Conservation (phyloP, 441 rosid species). For the Jatropha multifida region DNA sequence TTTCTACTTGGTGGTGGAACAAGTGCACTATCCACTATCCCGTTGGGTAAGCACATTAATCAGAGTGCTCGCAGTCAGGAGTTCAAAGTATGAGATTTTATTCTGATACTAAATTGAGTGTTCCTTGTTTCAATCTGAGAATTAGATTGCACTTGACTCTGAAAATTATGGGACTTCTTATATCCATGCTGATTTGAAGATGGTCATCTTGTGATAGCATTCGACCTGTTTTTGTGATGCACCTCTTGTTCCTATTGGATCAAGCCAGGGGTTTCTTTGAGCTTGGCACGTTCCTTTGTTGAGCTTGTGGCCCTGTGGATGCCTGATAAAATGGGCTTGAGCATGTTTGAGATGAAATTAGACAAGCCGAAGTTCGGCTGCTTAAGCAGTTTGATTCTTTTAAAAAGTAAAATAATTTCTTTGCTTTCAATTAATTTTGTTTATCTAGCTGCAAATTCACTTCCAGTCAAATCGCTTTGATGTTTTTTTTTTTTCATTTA, state of each 20-base stretch:
- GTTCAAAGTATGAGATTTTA: background rate
- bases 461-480: background rate
- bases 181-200: background rate
- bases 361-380: background rate
- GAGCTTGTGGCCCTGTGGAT: background rate
- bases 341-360: background rate
- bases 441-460: background rate
- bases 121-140: background rate
- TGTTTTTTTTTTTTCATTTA: background rate
- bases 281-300: background rate
- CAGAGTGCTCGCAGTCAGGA: slow-evolving; percentile 1
- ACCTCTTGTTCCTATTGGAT: background rate
- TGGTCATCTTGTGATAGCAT: background rate
- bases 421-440: background rate
- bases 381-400: background rate
- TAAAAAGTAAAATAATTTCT: background rate
- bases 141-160: background rate
- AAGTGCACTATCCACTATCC: background rate
- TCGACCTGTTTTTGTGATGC: background rate
- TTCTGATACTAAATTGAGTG: background rate
- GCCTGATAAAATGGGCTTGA: background rate
- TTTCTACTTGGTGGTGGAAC: slow-evolving; percentile 14
- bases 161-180: background rate
- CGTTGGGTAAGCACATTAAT: background rate
- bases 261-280: background rate